These are phyloP conservation scores for Mangifera indica DNA, from an alignment of 345 rosid species.

Conservation along the genomic window DNA sequence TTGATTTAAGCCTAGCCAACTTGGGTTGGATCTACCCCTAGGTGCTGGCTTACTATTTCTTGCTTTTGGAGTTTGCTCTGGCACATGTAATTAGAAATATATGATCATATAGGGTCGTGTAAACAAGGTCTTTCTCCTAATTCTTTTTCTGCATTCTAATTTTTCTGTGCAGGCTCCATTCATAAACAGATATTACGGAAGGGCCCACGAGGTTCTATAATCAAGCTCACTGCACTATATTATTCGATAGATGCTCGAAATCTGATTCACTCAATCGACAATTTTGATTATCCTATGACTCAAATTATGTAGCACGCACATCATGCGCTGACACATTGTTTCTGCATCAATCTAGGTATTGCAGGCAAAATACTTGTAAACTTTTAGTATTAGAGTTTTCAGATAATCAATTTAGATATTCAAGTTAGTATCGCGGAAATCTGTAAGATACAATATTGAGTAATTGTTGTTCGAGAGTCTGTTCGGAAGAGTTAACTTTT, in stretches of 20 bases:
- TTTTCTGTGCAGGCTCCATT: conserved; percentile 58
- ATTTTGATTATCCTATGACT: not conserved
- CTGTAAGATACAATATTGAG: conserved; percentile 13
- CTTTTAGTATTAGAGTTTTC: conserved; percentile 14
- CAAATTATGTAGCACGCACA: not conserved
- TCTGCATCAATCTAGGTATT: conserved; percentile 14
- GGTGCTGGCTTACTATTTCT: not conserved
- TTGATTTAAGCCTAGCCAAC: no score
- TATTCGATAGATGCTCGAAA: not conserved
- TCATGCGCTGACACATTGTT: conserved; percentile 2
- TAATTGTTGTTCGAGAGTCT: no score
- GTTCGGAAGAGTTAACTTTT: no score
- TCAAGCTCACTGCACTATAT: not conserved
- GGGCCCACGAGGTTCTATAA: conserved; percentile 78
- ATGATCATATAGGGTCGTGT: no score
- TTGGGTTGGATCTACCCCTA: no score
- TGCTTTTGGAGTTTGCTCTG: not conserved
- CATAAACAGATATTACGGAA: conserved; percentile 88
- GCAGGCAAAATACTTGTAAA: conserved; percentile 1
- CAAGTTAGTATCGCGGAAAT: conserved; percentile 12
- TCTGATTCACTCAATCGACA: not conserved
- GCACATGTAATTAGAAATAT: no score
- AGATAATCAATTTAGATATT: not conserved
- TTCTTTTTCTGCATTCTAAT: not conserved
- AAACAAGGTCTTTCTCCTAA: not conserved